These are phyloP conservation scores for Fusarium vanettenii DNA, from an alignment of 2,329 filamentous ascomycete species.

Conservation along the genomic window DNA sequence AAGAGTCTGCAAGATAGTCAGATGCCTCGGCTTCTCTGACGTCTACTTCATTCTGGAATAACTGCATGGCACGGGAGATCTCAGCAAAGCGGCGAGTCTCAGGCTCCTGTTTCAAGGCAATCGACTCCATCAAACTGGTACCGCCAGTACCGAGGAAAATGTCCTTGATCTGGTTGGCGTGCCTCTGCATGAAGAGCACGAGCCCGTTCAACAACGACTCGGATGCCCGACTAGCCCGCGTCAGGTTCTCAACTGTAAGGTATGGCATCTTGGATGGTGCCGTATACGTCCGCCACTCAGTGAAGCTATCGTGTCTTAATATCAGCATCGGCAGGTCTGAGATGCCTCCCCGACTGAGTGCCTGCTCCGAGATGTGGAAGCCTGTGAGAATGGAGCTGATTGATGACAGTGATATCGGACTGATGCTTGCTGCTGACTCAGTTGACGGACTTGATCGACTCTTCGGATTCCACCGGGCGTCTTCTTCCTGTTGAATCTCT, in stretches of 20 bases:
- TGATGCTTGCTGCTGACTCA: neutral
- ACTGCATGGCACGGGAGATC: neutral
- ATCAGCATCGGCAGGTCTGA: neutral
- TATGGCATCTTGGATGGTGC: neutral
- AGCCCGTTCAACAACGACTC: constrained; percentile 2
- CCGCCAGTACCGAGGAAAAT: neutral
- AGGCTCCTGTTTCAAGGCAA: neutral
- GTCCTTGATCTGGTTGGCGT: neutral
- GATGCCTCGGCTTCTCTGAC: neutral
- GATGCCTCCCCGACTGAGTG: neutral
- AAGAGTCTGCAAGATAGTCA: neutral
- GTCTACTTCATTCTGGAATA: neutral
- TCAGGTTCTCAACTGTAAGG: neutral
- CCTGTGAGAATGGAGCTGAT: neutral
- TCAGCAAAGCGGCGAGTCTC: constrained; percentile 13
- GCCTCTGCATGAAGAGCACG: neutral
- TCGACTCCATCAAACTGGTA: neutral
- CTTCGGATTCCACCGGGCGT: neutral
- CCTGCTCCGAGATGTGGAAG: neutral
- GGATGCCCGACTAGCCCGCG: neutral
- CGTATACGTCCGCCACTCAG: neutral
- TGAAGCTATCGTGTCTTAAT: neutral
- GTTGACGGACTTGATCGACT: neutral
- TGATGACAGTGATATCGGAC: neutral
- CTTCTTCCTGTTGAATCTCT: neutral